Percentiles rank a stretch among this genome's conserved stretches.
Evolutionary conservation across 2,329 filamentous ascomycete genomes (phyloP).

Genomic region (Pseudofabraea citricarpa): DNA sequence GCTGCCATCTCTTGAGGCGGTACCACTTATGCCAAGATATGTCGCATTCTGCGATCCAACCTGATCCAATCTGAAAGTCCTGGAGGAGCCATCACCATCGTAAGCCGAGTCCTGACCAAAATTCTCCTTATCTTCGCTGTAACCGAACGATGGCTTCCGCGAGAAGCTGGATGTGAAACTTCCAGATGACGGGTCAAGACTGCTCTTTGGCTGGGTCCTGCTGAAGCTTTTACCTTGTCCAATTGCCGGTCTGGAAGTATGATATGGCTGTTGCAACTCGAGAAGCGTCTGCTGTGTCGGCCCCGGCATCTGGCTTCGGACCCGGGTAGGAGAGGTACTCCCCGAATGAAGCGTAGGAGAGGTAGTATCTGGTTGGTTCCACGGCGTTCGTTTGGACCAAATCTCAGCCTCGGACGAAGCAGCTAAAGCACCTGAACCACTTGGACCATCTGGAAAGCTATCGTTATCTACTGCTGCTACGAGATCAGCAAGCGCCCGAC

Average conservation of each 20-base stretch:
- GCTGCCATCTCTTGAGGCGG: slow-evolving; percentile 48
- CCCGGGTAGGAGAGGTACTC: slow-evolving; percentile 54
- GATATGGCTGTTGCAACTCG: slow-evolving; percentile 37
- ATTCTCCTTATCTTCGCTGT: slow-evolving; percentile 26
- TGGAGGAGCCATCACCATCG: slow-evolving; percentile 19
- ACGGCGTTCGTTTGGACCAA: slow-evolving; percentile 52
- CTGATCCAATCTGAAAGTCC: slow-evolving; percentile 15
- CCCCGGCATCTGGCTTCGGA: slow-evolving; percentile 42
- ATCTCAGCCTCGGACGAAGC: slow-evolving; percentile 64
- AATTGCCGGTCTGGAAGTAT: slow-evolving; percentile 38
- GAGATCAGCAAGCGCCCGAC: slow-evolving; percentile 17
- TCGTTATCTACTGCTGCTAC: slow-evolving; percentile 31
- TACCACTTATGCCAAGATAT: slow-evolving; percentile 39
- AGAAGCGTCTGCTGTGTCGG: slow-evolving; percentile 28
- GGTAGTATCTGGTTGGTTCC: slow-evolving; percentile 48
- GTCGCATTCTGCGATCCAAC: slow-evolving; percentile 38
- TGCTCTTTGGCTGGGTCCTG: slow-evolving; percentile 31
- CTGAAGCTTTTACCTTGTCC: slow-evolving; percentile 33
- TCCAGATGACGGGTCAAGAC: slow-evolving; percentile 41
- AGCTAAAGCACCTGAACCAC: slow-evolving; percentile 65
- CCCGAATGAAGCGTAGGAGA: slow-evolving; percentile 39
- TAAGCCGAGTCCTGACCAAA: slow-evolving; percentile 17
- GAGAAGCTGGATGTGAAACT: slow-evolving; percentile 36
- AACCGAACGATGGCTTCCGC: slow-evolving; percentile 21
- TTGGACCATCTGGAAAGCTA: slow-evolving; percentile 46